Evolutionary conservation across 169 alveolate species (phyloP).

Genomic region (Plasmodium sp.): DNA sequence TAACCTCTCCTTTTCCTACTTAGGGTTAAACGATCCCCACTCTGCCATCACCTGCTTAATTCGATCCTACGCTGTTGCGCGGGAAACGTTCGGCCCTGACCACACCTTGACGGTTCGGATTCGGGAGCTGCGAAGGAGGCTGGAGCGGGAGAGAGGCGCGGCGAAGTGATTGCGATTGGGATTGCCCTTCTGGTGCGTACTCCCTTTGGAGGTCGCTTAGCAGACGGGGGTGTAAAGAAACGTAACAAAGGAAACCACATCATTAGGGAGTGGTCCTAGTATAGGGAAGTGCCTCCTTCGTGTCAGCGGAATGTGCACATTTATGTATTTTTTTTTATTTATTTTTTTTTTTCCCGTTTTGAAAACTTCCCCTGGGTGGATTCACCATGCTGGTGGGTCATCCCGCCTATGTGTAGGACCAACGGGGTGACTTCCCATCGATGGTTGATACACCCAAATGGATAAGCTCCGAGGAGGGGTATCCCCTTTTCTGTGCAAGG

Average conservation of each 20-base stretch:
- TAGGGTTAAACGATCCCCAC: slow-evolving; percentile 48
- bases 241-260: not conserved
- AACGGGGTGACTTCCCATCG: not conserved
- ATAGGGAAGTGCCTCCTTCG: not conserved
- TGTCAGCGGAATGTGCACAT: not conserved
- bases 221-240: not conserved
- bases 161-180: not conserved
- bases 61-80: slow-evolving; percentile 32
- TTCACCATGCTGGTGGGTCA: not conserved
- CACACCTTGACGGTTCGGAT: slow-evolving; percentile 61
- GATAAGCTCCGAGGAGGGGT: not conserved
- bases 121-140: slow-evolving; percentile 9
- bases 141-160: not conserved
- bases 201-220: not conserved
- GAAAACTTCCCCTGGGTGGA: not conserved
- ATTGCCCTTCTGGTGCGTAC: not conserved
- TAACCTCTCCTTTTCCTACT: slow-evolving; percentile 62
- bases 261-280: not conserved
- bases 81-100: slow-evolving; percentile 44
- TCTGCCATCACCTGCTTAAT: slow-evolving; percentile 68
- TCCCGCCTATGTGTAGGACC: not conserved
- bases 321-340: not conserved
- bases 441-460: not conserved
- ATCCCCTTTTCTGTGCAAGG: not conserved
- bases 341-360: not conserved